Percentiles rank a stretch among this genome's conserved stretches.
Conservation (phyloP, 805 yeast species). For the Suhomyces prunicola region DNA sequence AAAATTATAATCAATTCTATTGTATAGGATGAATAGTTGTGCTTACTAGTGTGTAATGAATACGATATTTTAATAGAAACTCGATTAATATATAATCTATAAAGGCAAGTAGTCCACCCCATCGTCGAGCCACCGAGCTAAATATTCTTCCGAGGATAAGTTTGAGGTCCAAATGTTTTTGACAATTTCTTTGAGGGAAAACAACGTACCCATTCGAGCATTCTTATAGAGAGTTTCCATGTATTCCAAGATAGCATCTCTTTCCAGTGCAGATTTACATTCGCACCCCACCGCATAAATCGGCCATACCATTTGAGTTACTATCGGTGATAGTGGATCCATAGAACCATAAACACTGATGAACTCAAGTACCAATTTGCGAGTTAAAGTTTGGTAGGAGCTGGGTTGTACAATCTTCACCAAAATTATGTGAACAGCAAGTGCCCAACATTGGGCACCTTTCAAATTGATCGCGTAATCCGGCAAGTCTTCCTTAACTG, state of each 20-base stretch:
- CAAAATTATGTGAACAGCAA: slow-evolving; percentile 31
- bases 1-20: slow-evolving; percentile 64
- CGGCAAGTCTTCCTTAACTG: slow-evolving; percentile 12
- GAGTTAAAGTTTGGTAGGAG: slow-evolving; percentile 23
- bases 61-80: slow-evolving; percentile 5
- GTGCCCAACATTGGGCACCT: slow-evolving; percentile 58
- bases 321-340: slow-evolving; percentile 45
- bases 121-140: slow-evolving; percentile 46
- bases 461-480: slow-evolving; percentile 42
- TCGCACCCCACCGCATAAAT: slow-evolving; percentile 49
- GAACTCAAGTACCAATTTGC: slow-evolving; percentile 43
- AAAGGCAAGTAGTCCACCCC: slow-evolving; percentile 52
- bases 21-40: slow-evolving; percentile 17
- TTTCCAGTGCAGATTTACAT: slow-evolving; percentile 32
- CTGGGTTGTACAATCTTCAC: slow-evolving; percentile 27
- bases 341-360: slow-evolving; percentile 45
- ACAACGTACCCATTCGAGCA: slow-evolving; percentile 54
- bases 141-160: slow-evolving; percentile 40
- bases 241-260: slow-evolving; percentile 24
- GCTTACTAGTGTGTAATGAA: slow-evolving; percentile 7
- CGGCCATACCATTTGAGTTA: slow-evolving; percentile 66
- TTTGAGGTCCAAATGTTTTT: slow-evolving; percentile 48
- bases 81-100: slow-evolving; percentile 6
- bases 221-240: slow-evolving; percentile 44
- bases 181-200: slow-evolving; percentile 40